Evolutionary conservation across 2,329 filamentous ascomycete genomes (phyloP), one percentile per base, ranked within the genome.

Genomic region (Apiospora pterosperma): DNA sequence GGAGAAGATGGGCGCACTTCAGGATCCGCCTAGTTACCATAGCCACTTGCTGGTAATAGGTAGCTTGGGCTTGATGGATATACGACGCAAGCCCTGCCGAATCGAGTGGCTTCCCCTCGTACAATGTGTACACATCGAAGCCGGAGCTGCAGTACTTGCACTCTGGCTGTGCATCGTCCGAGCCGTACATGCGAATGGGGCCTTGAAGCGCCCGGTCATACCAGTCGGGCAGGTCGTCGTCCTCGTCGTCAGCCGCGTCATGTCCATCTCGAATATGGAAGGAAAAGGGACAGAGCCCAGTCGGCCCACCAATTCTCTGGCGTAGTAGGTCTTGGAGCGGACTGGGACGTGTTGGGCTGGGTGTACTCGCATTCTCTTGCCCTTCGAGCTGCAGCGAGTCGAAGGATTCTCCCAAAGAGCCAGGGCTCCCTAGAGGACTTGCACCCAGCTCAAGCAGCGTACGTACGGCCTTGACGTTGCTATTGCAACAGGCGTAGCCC

Each of bases 321-420:
- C 60, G 61, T 21, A 69, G 63, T 19, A 68, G 66, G 31, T 64
- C 64, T 36, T 68, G 66, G 8, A 67, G 31, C 5, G 67, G 64
- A 14, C 66, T 68, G 3, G 67, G 67, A 21, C 65, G 63, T 8
- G 3, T n/a, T 7, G 28, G 28, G 25, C 28, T 14, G 28, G 28
- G 12, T 19, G 8, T 11, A 5, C n/a, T n/a, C n/a, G 19, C 16
- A 44, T 34, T 10, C 61, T 36, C 19, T 14, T 34, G 10, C 19
- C 39, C 4, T 52, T 23, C 21, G 25, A 44, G 21, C 11, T 44
- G 39, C 39, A 41, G 39, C 39, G 10, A 12, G n/a, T 52, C 67
- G 16, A 12, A 19, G 12, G 6, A 42, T 62, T 5, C 6, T 25
- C 34, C 1, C 44, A 55, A 2, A 59, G 8, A 1, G 31, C 11